phyloP scores from a whole-genome alignment of 78 protist species.

The Protostelium mycophagum region DNA sequence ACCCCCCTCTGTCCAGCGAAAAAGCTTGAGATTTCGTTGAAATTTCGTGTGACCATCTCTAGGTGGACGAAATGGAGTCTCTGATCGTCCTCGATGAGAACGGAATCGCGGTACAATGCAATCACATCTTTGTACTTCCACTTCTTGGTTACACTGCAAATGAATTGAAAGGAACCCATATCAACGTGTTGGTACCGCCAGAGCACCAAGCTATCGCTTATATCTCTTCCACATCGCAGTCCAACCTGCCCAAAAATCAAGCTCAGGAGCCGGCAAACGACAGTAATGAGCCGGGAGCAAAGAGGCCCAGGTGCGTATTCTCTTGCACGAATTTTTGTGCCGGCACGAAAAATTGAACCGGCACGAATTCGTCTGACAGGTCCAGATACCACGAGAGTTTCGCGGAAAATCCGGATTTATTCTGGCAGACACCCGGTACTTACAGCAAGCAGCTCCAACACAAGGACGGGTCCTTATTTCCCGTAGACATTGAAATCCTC shows the following conservation, averaged over 20 bases:
- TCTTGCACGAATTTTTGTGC: neutral
- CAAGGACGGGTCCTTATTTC: constrained; percentile 40
- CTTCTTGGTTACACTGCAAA: constrained; percentile 39
- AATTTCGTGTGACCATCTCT: neutral
- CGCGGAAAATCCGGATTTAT: neutral
- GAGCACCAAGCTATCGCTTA: neutral
- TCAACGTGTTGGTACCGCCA: constrained; percentile 21
- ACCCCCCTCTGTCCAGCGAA: constrained; percentile 10
- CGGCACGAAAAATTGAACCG: no score
- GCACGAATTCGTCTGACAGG: no score
- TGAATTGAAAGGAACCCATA: constrained; percentile 24
- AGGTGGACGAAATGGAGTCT: constrained; percentile 9
- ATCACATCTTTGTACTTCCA: constrained; percentile 35
- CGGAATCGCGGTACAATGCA: constrained; percentile 30
- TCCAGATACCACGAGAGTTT: neutral
- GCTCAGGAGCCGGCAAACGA: neutral
- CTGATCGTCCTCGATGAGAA: constrained; percentile 18
- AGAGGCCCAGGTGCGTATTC: neutral
- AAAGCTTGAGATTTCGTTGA: no score
- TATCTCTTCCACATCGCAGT: neutral
- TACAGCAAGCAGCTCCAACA: constrained; percentile 18
- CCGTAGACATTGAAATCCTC: constrained; percentile 24
- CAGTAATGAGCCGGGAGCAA: neutral
- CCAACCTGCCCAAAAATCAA: neutral
- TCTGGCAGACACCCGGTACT: neutral